Evolutionary conservation across 768 basidiomycete species (phyloP), one percentile per base, ranked within the genome.

Genomic region (Boletus sp.): DNA sequence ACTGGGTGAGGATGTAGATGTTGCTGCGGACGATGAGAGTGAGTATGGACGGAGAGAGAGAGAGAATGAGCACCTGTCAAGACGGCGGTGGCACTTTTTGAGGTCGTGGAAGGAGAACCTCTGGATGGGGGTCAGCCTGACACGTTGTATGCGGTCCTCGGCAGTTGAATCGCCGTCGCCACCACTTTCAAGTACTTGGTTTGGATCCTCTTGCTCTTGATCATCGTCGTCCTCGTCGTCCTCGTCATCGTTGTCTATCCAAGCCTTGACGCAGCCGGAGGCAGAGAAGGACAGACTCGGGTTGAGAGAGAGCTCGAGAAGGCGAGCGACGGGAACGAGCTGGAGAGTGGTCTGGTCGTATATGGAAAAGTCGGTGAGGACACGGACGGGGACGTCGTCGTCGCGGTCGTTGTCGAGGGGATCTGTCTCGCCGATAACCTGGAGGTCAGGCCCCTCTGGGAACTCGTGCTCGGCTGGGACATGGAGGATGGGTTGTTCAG

Each of bases 1-100:
- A 65, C 41, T 73, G 42, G 0, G 88, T 89, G 42, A 79, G 76
- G 29, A 90, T 68, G 55, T 84, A 89, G 3, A 88, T 78, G 55
- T 83, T 81, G 23, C 87, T 88, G 47, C 6, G 14, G 33, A 48
- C 2, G 8, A n/a, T 67, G 59, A 71, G 59, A 51, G 32, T 5
- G 21, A 2, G 44, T 19, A 42, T 7, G 10, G 14, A 17, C 3
- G 39, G 34, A 35, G n/a, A 15, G n/a, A 35, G n/a, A 15, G n/a
- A 50, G 27, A 40, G 15, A 9, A 32, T 3, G 13, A 1, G 58
- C 48, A 84, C 84, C 72, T 70, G 57, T 85, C 82, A 10, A 84
- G 57, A 45, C 55, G 38, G 8, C 61, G 60, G 21, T 40, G 55
- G 50, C 44, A 47, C 49, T 60, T 30, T 62, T 56, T 51, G 65